These are phyloP conservation scores for Torulaspora delbrueckii DNA, from an alignment of 805 yeast species.

Conservation along the genomic window DNA sequence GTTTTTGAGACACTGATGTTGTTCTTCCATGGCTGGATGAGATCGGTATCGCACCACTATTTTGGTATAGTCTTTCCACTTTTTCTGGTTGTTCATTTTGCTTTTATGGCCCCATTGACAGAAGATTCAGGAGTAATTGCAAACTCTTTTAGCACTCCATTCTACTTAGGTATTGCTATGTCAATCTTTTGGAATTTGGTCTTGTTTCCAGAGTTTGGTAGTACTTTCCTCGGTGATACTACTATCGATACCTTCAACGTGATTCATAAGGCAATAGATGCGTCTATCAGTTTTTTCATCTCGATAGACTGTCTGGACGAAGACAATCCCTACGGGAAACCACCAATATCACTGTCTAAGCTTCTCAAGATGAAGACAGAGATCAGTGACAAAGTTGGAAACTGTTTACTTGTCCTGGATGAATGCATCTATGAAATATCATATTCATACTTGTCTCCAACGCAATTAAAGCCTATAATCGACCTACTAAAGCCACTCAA, in stretches of 20 bases:
- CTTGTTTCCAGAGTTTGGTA: constrained; percentile 50
- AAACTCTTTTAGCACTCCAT: constrained; percentile 40
- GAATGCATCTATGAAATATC: constrained; percentile 49
- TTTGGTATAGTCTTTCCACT: constrained; percentile 45
- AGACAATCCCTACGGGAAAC: constrained; percentile 17
- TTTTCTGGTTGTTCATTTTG: constrained; percentile 48
- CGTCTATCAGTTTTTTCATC: constrained; percentile 39
- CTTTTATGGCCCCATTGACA: constrained; percentile 38
- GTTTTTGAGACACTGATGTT: constrained; percentile 45
- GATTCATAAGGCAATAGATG: constrained; percentile 38
- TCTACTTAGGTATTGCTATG: constrained; percentile 43
- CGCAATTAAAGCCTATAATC: constrained; percentile 36
- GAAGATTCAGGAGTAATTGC: constrained; percentile 34
- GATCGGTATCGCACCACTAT: constrained; percentile 44
- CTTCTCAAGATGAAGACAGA: constrained; percentile 35
- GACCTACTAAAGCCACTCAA: constrained; percentile 33
- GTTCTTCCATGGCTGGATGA: constrained; percentile 46
- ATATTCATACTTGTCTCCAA: constrained; percentile 44
- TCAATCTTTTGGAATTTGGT: constrained; percentile 41
- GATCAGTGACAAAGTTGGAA: constrained; percentile 34
- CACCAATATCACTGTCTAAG: constrained; percentile 31
- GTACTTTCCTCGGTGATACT: constrained; percentile 44
- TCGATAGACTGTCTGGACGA: constrained; percentile 20
- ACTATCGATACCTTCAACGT: constrained; percentile 39
- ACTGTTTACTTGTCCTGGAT: constrained; percentile 39